These are phyloP conservation scores for Coemansia sp. DNA, from an alignment of 192 early-diverging fungal genomes.

Conservation along the genomic window DNA sequence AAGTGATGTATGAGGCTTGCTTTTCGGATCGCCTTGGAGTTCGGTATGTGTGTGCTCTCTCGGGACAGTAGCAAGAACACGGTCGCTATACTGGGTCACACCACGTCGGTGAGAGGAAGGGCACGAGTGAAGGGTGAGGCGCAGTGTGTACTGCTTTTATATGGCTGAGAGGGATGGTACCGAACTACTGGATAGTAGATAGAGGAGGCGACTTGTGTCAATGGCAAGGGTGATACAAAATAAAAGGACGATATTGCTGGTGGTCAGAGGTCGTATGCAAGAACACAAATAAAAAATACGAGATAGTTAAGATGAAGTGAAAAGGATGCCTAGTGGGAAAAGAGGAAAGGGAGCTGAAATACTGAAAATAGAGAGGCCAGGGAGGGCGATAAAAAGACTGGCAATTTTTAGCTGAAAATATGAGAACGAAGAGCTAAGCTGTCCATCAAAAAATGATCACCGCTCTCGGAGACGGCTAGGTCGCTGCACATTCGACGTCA, in stretches of 20 bases:
- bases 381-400: neutral
- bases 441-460: neutral
- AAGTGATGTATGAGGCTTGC: neutral
- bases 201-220: neutral
- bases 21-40: neutral
- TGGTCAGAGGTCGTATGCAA: neutral
- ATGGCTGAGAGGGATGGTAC: neutral
- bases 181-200: neutral
- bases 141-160: conserved; percentile 4
- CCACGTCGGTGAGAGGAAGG: neutral
- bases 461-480: too few species aligned
- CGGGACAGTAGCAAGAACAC: neutral
- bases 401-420: conserved; percentile 15
- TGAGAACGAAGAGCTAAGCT: neutral
- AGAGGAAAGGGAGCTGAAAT: conserved; percentile 2
- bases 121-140: neutral
- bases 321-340: conserved; percentile 10
- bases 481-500: too few species aligned
- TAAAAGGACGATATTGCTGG: neutral
- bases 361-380: neutral
- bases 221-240: neutral
- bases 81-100: neutral
- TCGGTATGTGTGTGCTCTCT: neutral
- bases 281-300: neutral
- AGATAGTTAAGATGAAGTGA: neutral